A percentile compares a stretch with the other conserved stretches of the same genome.
These are phyloP conservation scores for Curvularia eragrostidis DNA, from an alignment of 2,329 filamentous ascomycete genomes.

Conservation along the genomic window DNA sequence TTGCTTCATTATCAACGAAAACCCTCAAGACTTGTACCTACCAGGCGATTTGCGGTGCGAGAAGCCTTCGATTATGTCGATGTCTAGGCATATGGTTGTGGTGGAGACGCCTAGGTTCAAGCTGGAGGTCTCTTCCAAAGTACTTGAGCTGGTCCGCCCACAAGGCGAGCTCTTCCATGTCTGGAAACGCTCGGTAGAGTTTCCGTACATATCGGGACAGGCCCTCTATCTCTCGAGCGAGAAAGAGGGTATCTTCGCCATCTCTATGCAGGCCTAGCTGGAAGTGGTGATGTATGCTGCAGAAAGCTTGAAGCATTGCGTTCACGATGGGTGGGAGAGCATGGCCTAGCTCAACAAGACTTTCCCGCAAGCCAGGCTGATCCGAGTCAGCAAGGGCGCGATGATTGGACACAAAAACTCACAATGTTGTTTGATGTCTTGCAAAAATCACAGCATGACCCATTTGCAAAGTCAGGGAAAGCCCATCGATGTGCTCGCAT, in stretches of 20 bases:
- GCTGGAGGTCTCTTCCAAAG: conserved; percentile 15
- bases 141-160: conserved; percentile 16
- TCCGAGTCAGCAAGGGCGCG: neutral
- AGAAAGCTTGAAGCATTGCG: neutral
- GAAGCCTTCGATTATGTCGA: conserved; percentile 3
- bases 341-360: conserved; percentile 7
- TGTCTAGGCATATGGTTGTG: conserved; percentile 5
- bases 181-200: conserved; percentile 3
- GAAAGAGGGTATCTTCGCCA: conserved; percentile 12
- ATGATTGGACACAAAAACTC: neutral
- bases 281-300: conserved; percentile 23
- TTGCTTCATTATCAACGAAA: neutral
- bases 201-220: conserved; percentile 12
- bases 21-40: neutral
- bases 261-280: conserved; percentile 15
- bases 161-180: conserved; percentile 15
- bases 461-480: conserved; percentile 1
- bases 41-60: conserved; percentile 2
- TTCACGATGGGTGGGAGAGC: neutral
- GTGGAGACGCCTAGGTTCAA: conserved; percentile 8
- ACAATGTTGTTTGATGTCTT: conserved; percentile 14
- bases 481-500: conserved; percentile 14
- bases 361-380: conserved; percentile 13
- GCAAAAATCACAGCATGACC: conserved; percentile 22
- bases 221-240: conserved; percentile 22